Evolutionary conservation across 139 green algal genomes (phyloP), one percentile per base, ranked within the genome.

Genomic region (Chlorokybus atmophyticus): DNA sequence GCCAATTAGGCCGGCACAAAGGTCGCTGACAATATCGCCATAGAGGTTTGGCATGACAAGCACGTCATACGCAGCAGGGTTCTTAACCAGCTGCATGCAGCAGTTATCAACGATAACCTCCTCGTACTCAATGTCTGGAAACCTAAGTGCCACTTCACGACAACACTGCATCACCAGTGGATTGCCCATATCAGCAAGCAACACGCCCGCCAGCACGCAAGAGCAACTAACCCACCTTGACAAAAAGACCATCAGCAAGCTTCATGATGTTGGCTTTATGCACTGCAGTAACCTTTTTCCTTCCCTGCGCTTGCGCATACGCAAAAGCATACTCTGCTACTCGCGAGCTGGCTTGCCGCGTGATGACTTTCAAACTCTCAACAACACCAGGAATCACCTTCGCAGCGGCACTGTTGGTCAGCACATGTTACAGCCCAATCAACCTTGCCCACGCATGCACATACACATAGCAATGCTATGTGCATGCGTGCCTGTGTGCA

Each of bases 211-310:
- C n/a, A n/a, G n/a, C n/a, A n/a, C n/a, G n/a, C n/a, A n/a, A n/a
- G n/a, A n/a, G n/a, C n/a, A n/a, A n/a, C n/a, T n/a, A n/a, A n/a
- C n/a, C n/a, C 26, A 69, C 61, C 61, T 69, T 52, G 28, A 71
- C 30, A 75, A 95, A 95, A 14, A 94, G 77, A 6, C 88, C 87
- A 59, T 96, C 88, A 2, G 83, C 73, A 70, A 90, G 86, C 77
- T 95, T 95, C 88, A 95, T 95, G 80, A 96, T 96, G 77, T 95
- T 96, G 49, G 81, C 81, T 65, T 87, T 89, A 74, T 89, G 82
- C 49, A 89, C 72, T 2, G 81, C 75, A 29, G 77, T 87, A 32
- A 95, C 82, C 59, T 78, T 83, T 55, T 83, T 66, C 21, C 87
- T 77, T 2, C 56, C 57, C 70, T 95, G 81, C 42, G 88, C 82